Conservation (phyloP, 345 rosid species). For the Kernera saxatilis region DNA sequence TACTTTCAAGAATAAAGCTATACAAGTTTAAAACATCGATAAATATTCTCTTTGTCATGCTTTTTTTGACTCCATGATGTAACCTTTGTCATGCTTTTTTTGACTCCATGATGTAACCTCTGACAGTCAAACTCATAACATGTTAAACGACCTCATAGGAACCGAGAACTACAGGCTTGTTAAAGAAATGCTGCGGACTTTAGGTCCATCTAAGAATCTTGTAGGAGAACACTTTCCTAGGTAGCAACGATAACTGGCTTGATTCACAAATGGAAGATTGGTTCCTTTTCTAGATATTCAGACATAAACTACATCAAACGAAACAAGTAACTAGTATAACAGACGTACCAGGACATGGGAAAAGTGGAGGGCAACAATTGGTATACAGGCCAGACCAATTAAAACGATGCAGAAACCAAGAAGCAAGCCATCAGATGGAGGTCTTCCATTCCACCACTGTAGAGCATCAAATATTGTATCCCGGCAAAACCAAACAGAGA, state of each 20-base stretch:
- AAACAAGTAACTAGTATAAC: not conserved
- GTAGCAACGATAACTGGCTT: not conserved
- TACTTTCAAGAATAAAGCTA: slow-evolving; percentile 9
- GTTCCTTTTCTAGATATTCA: not conserved
- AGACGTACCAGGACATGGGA: slow-evolving; percentile 79
- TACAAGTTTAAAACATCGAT: not conserved
- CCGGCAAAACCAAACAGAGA: slow-evolving; percentile 92
- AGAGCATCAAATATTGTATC: slow-evolving; percentile 95
- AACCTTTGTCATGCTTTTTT: not conserved
- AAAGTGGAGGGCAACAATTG: slow-evolving; percentile 91
- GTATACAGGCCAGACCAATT: slow-evolving; percentile 85
- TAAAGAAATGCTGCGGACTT: not conserved
- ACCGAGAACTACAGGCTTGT: not conserved
- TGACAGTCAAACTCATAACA: slow-evolving; percentile 8
- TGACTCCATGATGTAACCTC: slow-evolving; percentile 5
- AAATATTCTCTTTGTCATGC: not conserved
- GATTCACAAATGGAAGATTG: not conserved
- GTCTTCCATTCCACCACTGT: slow-evolving; percentile 94
- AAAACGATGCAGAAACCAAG: slow-evolving; percentile 79
- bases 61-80: slow-evolving; percentile 1
- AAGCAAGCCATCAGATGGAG: slow-evolving; percentile 93
- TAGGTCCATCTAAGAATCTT: not conserved
- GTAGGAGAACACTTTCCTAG: not conserved
- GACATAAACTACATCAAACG: not conserved
- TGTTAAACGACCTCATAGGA: slow-evolving; percentile 3